Conservation (phyloP, 805 yeast species). For the Teunomyces gatunensis region DNA sequence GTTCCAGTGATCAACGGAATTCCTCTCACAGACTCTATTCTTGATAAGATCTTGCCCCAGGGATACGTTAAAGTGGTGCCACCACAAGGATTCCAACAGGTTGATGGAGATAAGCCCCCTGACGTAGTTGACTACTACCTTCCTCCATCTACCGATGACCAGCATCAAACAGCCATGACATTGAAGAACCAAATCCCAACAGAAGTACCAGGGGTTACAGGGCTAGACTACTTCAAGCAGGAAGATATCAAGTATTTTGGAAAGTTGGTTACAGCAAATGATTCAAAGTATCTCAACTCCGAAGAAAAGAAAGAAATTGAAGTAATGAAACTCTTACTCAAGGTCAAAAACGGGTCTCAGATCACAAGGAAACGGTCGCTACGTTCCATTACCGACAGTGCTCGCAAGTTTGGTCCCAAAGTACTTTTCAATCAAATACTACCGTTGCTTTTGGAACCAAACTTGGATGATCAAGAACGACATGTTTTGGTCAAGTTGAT, state of each 20-base stretch:
- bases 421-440: slow-evolving; percentile 66
- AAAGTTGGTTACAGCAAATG: slow-evolving; percentile 38
- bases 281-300: slow-evolving; percentile 35
- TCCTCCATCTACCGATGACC: slow-evolving; percentile 46
- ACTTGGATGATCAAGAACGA: slow-evolving; percentile 77
- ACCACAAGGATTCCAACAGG: slow-evolving; percentile 45
- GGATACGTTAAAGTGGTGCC: slow-evolving; percentile 46
- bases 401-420: slow-evolving; percentile 66
- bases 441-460: slow-evolving; percentile 70
- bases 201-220: slow-evolving; percentile 63
- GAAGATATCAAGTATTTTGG: slow-evolving; percentile 74
- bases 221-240: slow-evolving; percentile 65
- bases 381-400: slow-evolving; percentile 61
- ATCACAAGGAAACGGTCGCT: slow-evolving; percentile 64
- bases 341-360: slow-evolving; percentile 77
- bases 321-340: slow-evolving; percentile 61
- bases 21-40: slow-evolving; percentile 42
- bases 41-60: slow-evolving; percentile 50
- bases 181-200: slow-evolving; percentile 36
- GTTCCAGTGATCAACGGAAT: slow-evolving; percentile 29
- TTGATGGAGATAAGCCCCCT: slow-evolving; percentile 23
- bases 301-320: slow-evolving; percentile 60
- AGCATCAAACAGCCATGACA: slow-evolving; percentile 22
- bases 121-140: slow-evolving; percentile 46
- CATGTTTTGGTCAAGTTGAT: slow-evolving; percentile 76